These are phyloP conservation scores for Trichoderma gracile DNA, from an alignment of 2,329 filamentous ascomycete species.

Conservation along the genomic window DNA sequence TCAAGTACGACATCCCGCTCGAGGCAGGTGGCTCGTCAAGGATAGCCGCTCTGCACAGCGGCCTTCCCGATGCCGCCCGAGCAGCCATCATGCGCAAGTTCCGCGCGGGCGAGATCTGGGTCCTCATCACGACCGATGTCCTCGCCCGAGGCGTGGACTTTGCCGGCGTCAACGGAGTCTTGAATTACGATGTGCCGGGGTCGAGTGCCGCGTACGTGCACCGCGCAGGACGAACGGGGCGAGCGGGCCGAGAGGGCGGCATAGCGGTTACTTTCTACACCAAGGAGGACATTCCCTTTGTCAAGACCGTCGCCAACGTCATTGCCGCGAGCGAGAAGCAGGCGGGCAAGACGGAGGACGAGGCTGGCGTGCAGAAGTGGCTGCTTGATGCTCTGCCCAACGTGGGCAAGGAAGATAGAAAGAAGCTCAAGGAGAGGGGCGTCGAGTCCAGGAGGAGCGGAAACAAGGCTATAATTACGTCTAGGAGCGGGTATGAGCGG, in stretches of 20 bases:
- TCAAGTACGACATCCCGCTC: constrained; percentile 90
- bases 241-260: constrained; percentile 83
- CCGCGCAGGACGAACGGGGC: constrained; percentile 85
- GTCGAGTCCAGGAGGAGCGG: constrained; percentile 66
- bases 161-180: constrained; percentile 88
- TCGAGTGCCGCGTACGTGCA: constrained; percentile 90
- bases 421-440: constrained; percentile 77
- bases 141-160: constrained; percentile 93
- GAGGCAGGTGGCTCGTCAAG: constrained; percentile 81
- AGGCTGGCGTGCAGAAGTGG: constrained; percentile 75
- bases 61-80: constrained; percentile 73
- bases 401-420: constrained; percentile 79
- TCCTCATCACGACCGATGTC: constrained; percentile 93
- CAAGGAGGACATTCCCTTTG: constrained; percentile 84
- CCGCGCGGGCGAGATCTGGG: constrained; percentile 89
- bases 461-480: constrained; percentile 68
- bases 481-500: constrained; percentile 75
- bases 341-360: constrained; percentile 53
- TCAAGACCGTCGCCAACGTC: constrained; percentile 91
- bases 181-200: constrained; percentile 97
- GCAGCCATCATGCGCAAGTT: constrained; percentile 85
- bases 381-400: constrained; percentile 83
- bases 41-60: constrained; percentile 87
- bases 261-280: constrained; percentile 94
- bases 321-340: constrained; percentile 81